Evolutionary conservation across 768 basidiomycete genomes (phyloP).

Genomic region (Mycena rosella): DNA sequence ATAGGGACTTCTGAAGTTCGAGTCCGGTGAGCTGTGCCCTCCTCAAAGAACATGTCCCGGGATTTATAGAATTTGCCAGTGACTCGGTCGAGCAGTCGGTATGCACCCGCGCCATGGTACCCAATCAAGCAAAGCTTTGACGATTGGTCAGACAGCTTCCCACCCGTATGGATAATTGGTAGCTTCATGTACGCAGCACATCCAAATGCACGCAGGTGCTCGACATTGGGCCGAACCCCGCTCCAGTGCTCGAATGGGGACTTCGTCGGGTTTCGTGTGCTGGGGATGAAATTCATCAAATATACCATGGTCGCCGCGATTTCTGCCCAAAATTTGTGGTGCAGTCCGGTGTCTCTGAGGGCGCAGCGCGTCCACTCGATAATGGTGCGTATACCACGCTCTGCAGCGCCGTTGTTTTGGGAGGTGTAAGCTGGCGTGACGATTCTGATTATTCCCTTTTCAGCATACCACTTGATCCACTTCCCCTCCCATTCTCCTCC

Average conservation of each 20-base stretch:
- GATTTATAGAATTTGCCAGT: slow-evolving; percentile 6
- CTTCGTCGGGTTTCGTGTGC: background rate
- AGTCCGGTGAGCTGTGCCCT: background rate
- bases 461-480: background rate
- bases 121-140: background rate
- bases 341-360: slow-evolving; percentile 23
- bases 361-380: slow-evolving; percentile 7
- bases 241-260: background rate
- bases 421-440: slow-evolving; percentile 21
- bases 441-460: slow-evolving; percentile 16
- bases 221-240: slow-evolving; percentile 21
- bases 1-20: background rate
- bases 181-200: slow-evolving; percentile 39
- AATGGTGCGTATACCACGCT: slow-evolving; percentile 18
- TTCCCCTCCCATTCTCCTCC: slow-evolving; percentile 4
- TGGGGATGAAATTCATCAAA: background rate
- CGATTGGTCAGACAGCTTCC: background rate
- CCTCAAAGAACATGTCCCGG: background rate
- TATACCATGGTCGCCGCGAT: background rate
- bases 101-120: background rate
- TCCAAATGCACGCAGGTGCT: slow-evolving; percentile 40
- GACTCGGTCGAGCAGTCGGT: background rate
- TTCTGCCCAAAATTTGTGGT: slow-evolving; percentile 27
- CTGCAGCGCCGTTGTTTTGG: background rate
- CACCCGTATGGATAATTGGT: too few relatives aligned